These are phyloP conservation scores for Rachicladosporium sp. DNA, from an alignment of 2,329 filamentous ascomycete species.

Conservation along the genomic window DNA sequence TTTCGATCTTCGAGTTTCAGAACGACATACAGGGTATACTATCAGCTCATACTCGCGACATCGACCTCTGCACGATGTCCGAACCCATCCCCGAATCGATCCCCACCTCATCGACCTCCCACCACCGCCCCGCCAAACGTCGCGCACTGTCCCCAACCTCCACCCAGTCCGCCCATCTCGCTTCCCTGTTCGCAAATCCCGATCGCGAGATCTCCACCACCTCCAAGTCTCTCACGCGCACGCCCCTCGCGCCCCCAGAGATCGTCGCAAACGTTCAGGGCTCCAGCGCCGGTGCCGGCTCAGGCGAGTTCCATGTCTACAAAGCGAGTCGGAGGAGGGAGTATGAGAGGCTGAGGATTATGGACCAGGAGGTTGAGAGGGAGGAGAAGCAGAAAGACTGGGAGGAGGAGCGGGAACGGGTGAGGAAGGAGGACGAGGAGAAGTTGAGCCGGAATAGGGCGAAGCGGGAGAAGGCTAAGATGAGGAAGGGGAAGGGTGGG, in stretches of 20 bases:
- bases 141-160: slow-evolving; percentile 66
- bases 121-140: slow-evolving; percentile 70
- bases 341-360: slow-evolving; percentile 76
- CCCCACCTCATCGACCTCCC: slow-evolving; percentile 69
- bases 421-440: slow-evolving; percentile 57
- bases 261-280: slow-evolving; percentile 97
- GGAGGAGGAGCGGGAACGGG: slow-evolving; percentile 47
- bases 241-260: slow-evolving; percentile 58
- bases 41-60: no score
- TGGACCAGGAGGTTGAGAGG: slow-evolving; percentile 72
- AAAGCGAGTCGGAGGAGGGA: slow-evolving; percentile 86
- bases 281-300: slow-evolving; percentile 80
- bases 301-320: slow-evolving; percentile 97
- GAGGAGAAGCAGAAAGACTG: slow-evolving; percentile 63
- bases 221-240: slow-evolving; percentile 22
- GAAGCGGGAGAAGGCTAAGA: slow-evolving; percentile 63
- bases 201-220: slow-evolving; percentile 52
- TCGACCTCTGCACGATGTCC: slow-evolving; percentile 52
- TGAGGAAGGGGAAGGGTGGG: slow-evolving; percentile 41
- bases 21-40: no score
- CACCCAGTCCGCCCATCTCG: slow-evolving; percentile 60
- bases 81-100: slow-evolving; percentile 77
- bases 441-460: slow-evolving; percentile 66
- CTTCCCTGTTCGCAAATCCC: slow-evolving; percentile 77
- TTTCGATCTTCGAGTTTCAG: neutral